These are phyloP conservation scores for Pythium phragmiticola DNA, from an alignment of 352 stramenopile species.

Conservation along the genomic window DNA sequence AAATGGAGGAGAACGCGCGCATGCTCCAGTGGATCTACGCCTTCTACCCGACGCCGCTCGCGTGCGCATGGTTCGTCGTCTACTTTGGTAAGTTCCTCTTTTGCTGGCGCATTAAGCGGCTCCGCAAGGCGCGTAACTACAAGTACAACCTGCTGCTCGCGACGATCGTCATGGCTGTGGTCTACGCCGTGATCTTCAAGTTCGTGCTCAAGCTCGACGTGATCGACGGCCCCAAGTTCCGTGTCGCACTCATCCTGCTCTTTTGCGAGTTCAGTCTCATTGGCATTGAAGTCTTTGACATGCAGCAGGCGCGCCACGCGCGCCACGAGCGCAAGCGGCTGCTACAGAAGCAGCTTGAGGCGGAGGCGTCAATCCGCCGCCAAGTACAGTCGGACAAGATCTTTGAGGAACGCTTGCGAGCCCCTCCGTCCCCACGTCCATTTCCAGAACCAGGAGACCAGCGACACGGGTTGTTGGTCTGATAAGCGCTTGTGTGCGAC, in stretches of 20 bases:
- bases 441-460: background rate
- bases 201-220: conserved; percentile 59
- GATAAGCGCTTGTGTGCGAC: background rate
- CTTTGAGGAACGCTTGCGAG: conserved; percentile 9
- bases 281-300: conserved; percentile 70
- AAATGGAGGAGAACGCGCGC: conserved; percentile 73
- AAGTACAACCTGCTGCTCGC: conserved; percentile 80
- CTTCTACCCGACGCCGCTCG: conserved; percentile 68
- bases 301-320: conserved; percentile 55
- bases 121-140: conserved; percentile 77
- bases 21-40: conserved; percentile 74
- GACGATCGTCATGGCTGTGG: conserved; percentile 46
- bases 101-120: conserved; percentile 70
- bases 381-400: conserved; percentile 15
- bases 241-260: conserved; percentile 55
- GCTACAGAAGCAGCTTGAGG: conserved; percentile 42
- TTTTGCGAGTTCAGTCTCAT: conserved; percentile 70
- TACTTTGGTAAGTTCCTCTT: conserved; percentile 85
- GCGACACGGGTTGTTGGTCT: background rate
- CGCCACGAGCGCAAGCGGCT: conserved; percentile 59
- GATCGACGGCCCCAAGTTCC: conserved; percentile 57
- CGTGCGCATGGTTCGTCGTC: conserved; percentile 69
- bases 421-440: background rate
- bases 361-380: conserved; percentile 19
- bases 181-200: conserved; percentile 59